A percentile compares a stretch with the other conserved stretches of the same genome.
Evolutionary conservation across 1,139 yeast genomes (phyloP).

Genomic region (Kodamaea sp.): DNA sequence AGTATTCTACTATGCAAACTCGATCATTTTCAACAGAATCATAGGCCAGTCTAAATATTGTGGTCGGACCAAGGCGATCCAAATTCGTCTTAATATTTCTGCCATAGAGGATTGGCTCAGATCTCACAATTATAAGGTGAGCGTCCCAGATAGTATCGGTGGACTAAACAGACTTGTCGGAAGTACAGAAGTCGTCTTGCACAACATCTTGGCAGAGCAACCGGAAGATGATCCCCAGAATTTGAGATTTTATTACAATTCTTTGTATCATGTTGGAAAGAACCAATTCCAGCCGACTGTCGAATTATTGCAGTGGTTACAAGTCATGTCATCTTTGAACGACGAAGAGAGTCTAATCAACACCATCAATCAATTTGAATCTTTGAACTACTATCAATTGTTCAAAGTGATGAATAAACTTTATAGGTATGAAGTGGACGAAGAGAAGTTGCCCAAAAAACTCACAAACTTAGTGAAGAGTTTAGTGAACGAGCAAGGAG

Average conservation of each 20-base stretch:
- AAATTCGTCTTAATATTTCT: slow-evolving; percentile 81
- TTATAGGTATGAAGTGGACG: slow-evolving; percentile 85
- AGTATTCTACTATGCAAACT: slow-evolving; percentile 76
- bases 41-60: slow-evolving; percentile 65
- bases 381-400: slow-evolving; percentile 69
- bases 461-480: slow-evolving; percentile 38
- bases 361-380: slow-evolving; percentile 58
- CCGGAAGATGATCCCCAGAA: slow-evolving; percentile 28
- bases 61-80: slow-evolving; percentile 84
- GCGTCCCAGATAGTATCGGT: slow-evolving; percentile 30
- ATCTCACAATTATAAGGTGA: slow-evolving; percentile 64
- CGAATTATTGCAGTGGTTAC: slow-evolving; percentile 87
- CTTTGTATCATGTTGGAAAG: slow-evolving; percentile 61
- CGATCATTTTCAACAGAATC: slow-evolving; percentile 71
- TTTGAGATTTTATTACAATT: slow-evolving; percentile 52
- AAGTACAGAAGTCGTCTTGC: slow-evolving; percentile 17
- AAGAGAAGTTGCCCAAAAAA: slow-evolving; percentile 56
- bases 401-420: slow-evolving; percentile 64
- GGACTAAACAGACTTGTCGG: slow-evolving; percentile 26
- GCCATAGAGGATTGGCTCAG: slow-evolving; percentile 93
- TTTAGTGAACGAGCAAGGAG: slow-evolving; percentile 41
- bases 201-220: slow-evolving; percentile 21
- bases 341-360: slow-evolving; percentile 58
- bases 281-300: slow-evolving; percentile 71
- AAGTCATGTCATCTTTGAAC: slow-evolving; percentile 67